These are phyloP conservation scores for Clavulina sp. DNA, from an alignment of 768 basidiomycete genomes.

Conservation along the genomic window DNA sequence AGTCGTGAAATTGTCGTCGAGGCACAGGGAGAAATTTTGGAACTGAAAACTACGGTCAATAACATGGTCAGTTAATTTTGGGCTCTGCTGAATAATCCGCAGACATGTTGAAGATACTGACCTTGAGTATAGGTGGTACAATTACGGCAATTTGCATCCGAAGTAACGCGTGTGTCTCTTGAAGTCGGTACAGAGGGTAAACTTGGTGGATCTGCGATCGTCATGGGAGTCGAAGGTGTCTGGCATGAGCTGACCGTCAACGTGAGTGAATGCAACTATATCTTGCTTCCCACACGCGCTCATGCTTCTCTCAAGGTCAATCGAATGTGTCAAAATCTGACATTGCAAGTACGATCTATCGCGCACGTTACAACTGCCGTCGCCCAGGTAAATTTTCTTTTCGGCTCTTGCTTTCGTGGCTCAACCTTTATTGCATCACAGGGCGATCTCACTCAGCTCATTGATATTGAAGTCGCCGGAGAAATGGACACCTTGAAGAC, in stretches of 20 bases:
- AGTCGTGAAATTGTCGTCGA: conserved; percentile 76
- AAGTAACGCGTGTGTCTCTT: conserved; percentile 76
- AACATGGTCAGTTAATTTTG: conserved; percentile 59
- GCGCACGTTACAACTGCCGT: conserved; percentile 24
- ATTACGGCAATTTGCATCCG: conserved; percentile 17
- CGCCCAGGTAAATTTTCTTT: conserved; percentile 13
- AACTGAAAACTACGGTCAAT: conserved; percentile 65
- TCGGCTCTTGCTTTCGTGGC: not conserved
- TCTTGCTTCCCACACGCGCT: not conserved
- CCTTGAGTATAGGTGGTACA: conserved; percentile 12
- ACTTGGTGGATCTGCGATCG: conserved; percentile 80
- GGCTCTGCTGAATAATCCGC: conserved; percentile 59
- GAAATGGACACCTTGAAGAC: conserved; percentile 30
- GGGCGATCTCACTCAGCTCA: conserved; percentile 27
- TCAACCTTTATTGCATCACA: conserved; percentile 1
- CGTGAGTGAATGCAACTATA: conserved; percentile 37
- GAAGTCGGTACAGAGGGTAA: conserved; percentile 91
- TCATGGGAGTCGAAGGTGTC: conserved; percentile 47
- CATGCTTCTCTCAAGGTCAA: conserved; percentile 16
- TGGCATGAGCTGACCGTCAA: conserved; percentile 42
- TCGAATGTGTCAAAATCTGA: conserved; percentile 24
- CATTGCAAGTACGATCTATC: conserved; percentile 26
- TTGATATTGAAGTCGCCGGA: conserved; percentile 29
- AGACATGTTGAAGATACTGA: conserved; percentile 1
- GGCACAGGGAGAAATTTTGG: conserved; percentile 87